A percentile compares a stretch with the other conserved stretches of the same genome.
Conservation (phyloP, 1,284 basidiomycete genomes). For the Ustilago curta region DNA sequence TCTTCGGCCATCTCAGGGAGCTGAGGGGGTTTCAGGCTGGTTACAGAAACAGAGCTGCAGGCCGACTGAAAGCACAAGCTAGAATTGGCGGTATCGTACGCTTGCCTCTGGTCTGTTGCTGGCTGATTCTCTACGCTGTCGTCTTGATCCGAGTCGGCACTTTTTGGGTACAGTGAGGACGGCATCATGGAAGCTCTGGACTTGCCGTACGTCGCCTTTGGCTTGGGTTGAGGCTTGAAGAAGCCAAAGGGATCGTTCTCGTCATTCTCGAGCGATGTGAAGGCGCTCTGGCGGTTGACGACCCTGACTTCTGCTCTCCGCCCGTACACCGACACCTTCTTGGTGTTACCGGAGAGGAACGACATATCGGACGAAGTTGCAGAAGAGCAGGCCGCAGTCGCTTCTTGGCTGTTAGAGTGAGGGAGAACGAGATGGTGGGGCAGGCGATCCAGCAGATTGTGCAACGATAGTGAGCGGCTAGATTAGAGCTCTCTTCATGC, state of each 20-base stretch:
- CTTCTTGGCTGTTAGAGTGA: background rate
- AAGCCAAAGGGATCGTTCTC: conserved; percentile 50
- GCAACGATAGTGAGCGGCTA: background rate
- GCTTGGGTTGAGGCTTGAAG: conserved; percentile 28
- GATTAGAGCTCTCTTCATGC: background rate
- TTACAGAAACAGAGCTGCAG: conserved; percentile 2
- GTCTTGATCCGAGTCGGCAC: background rate
- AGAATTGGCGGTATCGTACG: conserved; percentile 32
- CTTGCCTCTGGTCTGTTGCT: conserved; percentile 15
- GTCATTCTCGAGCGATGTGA: conserved; percentile 25
- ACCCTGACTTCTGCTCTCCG: conserved; percentile 32
- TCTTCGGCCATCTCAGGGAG: background rate
- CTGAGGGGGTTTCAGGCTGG: background rate
- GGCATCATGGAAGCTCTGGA: conserved; percentile 25
- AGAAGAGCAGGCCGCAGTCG: background rate
- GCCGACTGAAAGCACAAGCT: conserved; percentile 34
- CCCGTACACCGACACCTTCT: conserved; percentile 54
- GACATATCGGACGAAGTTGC: conserved; percentile 21
- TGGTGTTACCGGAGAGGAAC: conserved; percentile 35
- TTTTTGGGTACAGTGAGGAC: background rate
- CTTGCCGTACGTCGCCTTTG: conserved; percentile 27
- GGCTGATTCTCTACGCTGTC: conserved; percentile 1
- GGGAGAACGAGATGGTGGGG: background rate
- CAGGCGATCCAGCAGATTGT: background rate
- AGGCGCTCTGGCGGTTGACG: conserved; percentile 36